phyloP scores from a whole-genome alignment of 257 asterid species.

The Gentiana dahurica region DNA sequence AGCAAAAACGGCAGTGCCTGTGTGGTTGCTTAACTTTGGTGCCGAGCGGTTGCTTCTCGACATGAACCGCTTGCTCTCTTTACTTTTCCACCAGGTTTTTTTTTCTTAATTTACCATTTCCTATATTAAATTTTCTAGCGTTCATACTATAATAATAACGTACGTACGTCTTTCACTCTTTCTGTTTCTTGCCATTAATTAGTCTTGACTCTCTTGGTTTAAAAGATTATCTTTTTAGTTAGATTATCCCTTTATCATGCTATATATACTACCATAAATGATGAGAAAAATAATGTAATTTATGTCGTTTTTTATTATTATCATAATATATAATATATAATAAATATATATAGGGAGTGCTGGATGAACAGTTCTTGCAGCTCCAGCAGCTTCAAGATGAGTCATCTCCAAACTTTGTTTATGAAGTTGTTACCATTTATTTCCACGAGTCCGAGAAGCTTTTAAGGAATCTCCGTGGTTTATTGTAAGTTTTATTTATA shows the following conservation, averaged over 20 bases:
- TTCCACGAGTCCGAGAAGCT: conserved; percentile 89
- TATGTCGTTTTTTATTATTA: not conserved
- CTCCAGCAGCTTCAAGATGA: conserved; percentile 85
- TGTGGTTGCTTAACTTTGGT: conserved; percentile 84
- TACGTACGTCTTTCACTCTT: not conserved
- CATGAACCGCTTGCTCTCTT: conserved; percentile 74
- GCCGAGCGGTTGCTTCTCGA: conserved; percentile 69
- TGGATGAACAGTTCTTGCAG: conserved; percentile 90
- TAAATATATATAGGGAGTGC: conserved; percentile 41
- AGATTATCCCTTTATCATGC: too few relatives aligned
- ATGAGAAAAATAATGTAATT: too few relatives aligned
- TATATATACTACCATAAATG: too few relatives aligned
- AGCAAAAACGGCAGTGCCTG: conserved; percentile 93
- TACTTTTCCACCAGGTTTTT: conserved; percentile 82
- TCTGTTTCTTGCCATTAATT: not conserved
- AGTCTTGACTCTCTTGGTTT: too few relatives aligned
- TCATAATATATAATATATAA: not conserved
- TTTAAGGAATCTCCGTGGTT: conserved; percentile 53
- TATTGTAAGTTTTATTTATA: conserved; percentile 29
- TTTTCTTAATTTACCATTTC: not conserved
- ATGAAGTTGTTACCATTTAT: conserved; percentile 75
- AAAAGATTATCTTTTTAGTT: too few relatives aligned
- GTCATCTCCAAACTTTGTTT: conserved; percentile 79
- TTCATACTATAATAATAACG: too few relatives aligned
- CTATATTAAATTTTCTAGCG: too few relatives aligned